Evolutionary conservation across 306 rosid genomes (phyloP), one percentile per base, ranked within the genome.

Genomic region (Cicer pinnatifidum): DNA sequence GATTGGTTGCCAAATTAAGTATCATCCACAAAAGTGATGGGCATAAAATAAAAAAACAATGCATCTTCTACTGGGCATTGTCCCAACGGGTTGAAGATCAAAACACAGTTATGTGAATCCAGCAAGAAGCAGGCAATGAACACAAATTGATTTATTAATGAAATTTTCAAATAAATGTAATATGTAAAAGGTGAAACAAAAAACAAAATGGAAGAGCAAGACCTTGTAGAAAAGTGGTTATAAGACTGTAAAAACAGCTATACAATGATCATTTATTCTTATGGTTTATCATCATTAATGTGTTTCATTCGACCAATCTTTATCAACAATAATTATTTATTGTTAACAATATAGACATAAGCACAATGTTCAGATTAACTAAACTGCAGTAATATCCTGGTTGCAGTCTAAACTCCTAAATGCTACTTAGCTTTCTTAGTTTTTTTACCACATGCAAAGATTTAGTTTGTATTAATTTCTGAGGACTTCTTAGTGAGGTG

Each of bases 91-190:
- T 46, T 66, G 40, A 66, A 48, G 17, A 64, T 53, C 58, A 17
- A 64, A 39, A 37, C 44, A 61, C 40, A 66, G 64, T 68, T 65
- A 64, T 37, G 10, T 43, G 48, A 81, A 39, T 40, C 75, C 51
- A 47, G 54, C 64, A 72, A 61, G 57, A 71, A 58, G 57, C 57
- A 56, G 47, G 52, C 46, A 12, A 51, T 11, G 69, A 71, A 43
- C 43, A 48, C 41, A 43, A 63, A 44, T 53, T 15, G 51, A 35
- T 37, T 12, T 7, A 51, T 37, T 51, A 41, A 40, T 16, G 46
- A 71, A 70, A 51, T 39, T 51, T 51, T n/a, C 11, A 11, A 67
- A 76, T 16, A 47, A 11, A 46, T 47, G 1, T 46, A 46, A 10
- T 12, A 17, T 9, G 28, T 11, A 28, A 19, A 78, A 28, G 5